Evolutionary conservation across 768 basidiomycete genomes (phyloP).

Genomic region (Sarcodon aspratus): DNA sequence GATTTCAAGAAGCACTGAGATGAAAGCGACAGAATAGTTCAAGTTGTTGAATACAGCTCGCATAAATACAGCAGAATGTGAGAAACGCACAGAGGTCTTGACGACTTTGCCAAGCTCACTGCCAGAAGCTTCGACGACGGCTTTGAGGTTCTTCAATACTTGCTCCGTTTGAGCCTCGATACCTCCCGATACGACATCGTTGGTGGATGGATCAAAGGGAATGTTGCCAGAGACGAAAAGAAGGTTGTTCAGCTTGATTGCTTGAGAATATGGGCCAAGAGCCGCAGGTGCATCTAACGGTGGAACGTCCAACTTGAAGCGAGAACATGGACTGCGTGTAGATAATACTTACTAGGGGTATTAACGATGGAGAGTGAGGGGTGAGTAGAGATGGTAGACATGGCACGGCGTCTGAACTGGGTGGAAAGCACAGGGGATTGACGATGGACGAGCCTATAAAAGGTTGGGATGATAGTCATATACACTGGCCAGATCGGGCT

Average conservation of each 20-base stretch:
- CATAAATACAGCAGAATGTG: neutral
- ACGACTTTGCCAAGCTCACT: conserved; percentile 71
- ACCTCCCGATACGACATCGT: conserved; percentile 60
- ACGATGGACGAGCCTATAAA: no score
- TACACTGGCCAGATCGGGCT: no score
- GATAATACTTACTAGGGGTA: conserved; percentile 15
- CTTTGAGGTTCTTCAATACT: conserved; percentile 76
- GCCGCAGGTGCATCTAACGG: conserved; percentile 63
- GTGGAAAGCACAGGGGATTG: neutral
- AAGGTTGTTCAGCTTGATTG: conserved; percentile 70
- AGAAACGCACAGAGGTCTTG: conserved; percentile 73
- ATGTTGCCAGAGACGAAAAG: conserved; percentile 89
- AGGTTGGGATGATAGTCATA: no score
- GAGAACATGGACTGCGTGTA: neutral
- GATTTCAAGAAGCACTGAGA: conserved; percentile 79
- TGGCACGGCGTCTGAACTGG: conserved; percentile 6
- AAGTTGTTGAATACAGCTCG: neutral
- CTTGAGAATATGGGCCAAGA: conserved; percentile 84
- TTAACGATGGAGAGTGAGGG: conserved; percentile 23
- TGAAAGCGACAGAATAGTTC: neutral
- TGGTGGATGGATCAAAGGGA: conserved; percentile 64
- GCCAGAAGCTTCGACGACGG: conserved; percentile 74
- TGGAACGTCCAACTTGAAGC: neutral
- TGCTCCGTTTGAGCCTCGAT: conserved; percentile 76
- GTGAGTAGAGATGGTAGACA: conserved; percentile 22